phyloP scores from a whole-genome alignment of 345 rosid genomes.

The Eucalyptus erythrocorys region DNA sequence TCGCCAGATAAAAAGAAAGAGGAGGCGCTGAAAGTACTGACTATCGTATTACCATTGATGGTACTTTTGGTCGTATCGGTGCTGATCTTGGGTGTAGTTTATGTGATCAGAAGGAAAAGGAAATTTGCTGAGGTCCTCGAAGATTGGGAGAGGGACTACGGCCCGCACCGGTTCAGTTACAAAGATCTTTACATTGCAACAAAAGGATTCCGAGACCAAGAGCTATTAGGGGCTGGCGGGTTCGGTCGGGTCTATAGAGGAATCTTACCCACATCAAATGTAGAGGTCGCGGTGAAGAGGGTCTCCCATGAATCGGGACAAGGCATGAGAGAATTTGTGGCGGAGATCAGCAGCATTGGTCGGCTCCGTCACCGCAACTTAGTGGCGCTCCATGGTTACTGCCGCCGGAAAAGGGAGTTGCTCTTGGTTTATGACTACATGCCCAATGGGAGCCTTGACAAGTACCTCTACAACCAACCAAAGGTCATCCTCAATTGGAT shows the following conservation, averaged over 20 bases:
- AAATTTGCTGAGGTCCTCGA: not conserved
- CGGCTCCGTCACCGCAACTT: conserved; percentile 41
- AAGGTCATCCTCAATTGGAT: conserved; percentile 8
- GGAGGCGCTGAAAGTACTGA: conserved; percentile 12
- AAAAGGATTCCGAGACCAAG: conserved; percentile 54
- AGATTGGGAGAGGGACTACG: not conserved
- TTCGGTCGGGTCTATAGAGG: conserved; percentile 68
- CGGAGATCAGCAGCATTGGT: conserved; percentile 37
- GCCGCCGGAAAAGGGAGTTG: conserved; percentile 43
- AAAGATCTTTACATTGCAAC: conserved; percentile 63
- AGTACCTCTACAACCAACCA: conserved; percentile 12
- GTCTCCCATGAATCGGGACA: conserved; percentile 56
- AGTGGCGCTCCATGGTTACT: conserved; percentile 43
- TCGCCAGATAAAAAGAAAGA: not conserved
- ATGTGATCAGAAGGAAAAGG: not conserved
- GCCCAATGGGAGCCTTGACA: conserved; percentile 7
- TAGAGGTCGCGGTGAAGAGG: conserved; percentile 56
- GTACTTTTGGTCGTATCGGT: not conserved
- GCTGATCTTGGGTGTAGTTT: not conserved
- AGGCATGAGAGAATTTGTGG: conserved; percentile 47
- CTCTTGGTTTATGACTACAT: conserved; percentile 46
- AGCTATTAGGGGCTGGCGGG: conserved; percentile 55
- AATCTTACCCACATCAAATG: conserved; percentile 20
- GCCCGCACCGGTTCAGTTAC: conserved; percentile 55
- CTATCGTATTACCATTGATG: conserved; percentile 25